A percentile compares a stretch with the other conserved stretches of the same genome.
phyloP scores from a whole-genome alignment of 805 yeast genomes.

The Candida ascalaphidarum region DNA sequence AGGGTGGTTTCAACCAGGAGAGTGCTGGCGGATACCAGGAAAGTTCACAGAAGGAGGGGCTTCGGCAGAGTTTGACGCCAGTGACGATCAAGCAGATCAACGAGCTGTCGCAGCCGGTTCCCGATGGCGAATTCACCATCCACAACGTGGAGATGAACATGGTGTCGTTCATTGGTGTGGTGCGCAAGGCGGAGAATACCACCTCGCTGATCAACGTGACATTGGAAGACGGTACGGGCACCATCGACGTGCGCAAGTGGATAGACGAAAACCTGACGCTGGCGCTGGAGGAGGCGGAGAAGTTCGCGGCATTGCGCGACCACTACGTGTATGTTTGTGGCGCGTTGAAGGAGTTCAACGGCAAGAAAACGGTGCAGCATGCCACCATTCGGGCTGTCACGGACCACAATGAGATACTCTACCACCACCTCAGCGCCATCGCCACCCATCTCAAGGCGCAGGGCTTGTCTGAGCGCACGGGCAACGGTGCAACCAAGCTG shows the following conservation, averaged over 20 bases:
- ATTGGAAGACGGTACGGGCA: slow-evolving; percentile 72
- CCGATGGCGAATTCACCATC: slow-evolving; percentile 59
- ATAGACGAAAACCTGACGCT: slow-evolving; percentile 21
- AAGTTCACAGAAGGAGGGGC: slow-evolving; percentile 7
- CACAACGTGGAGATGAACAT: slow-evolving; percentile 54
- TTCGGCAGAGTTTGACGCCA: slow-evolving; percentile 31
- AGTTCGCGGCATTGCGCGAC: slow-evolving; percentile 33
- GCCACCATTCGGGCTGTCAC: slow-evolving; percentile 48
- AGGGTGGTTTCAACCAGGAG: slow-evolving; percentile 10
- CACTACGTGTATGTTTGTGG: slow-evolving; percentile 52
- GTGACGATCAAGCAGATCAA: slow-evolving; percentile 68
- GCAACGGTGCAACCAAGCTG: slow-evolving; percentile 13
- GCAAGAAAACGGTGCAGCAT: slow-evolving; percentile 56
- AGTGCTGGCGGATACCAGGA: slow-evolving; percentile 5
- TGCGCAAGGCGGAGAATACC: slow-evolving; percentile 55
- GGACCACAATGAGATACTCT: slow-evolving; percentile 60
- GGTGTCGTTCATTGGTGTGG: slow-evolving; percentile 60
- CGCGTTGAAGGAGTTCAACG: slow-evolving; percentile 46
- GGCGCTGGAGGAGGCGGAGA: slow-evolving; percentile 20
- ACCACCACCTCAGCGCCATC: slow-evolving; percentile 61
- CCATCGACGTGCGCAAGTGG: slow-evolving; percentile 57
- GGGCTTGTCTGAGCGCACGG: slow-evolving; percentile 25
- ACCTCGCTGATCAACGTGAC: slow-evolving; percentile 49
- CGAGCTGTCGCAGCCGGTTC: slow-evolving; percentile 51
- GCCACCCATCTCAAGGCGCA: slow-evolving; percentile 47